phyloP scores from a whole-genome alignment of 2,329 filamentous ascomycete species.

The Penicillium sp. region DNA sequence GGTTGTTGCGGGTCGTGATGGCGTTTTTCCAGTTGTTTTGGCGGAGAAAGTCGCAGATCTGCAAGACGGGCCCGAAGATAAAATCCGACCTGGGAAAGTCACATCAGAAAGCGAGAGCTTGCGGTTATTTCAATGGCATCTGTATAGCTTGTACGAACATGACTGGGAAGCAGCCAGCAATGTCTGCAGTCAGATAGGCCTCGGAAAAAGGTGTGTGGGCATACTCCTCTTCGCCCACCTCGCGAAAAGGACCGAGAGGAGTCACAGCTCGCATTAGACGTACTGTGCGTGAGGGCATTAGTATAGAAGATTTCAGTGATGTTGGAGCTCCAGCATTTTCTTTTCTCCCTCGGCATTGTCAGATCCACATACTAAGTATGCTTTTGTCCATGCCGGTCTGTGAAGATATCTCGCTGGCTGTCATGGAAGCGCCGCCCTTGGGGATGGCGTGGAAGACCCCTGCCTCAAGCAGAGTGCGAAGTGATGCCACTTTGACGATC shows the following conservation, averaged over 20 bases:
- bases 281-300: slow-evolving; percentile 11
- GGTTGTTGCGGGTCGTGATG: slow-evolving; percentile 18
- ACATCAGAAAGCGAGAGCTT: not conserved
- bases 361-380: not conserved
- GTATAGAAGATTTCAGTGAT: not conserved
- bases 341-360: too few relatives aligned
- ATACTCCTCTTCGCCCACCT: slow-evolving; percentile 21
- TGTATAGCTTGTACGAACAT: not conserved
- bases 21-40: slow-evolving; percentile 20
- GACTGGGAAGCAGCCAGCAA: slow-evolving; percentile 4
- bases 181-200: slow-evolving; percentile 9
- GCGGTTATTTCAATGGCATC: not conserved
- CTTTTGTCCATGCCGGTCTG: slow-evolving; percentile 15
- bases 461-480: slow-evolving; percentile 23
- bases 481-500: slow-evolving; percentile 22
- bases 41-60: slow-evolving; percentile 19
- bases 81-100: not conserved
- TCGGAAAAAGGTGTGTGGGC: slow-evolving; percentile 25
- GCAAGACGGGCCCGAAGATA: slow-evolving; percentile 11
- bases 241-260: slow-evolving; percentile 21
- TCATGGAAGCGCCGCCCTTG: slow-evolving; percentile 17
- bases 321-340: slow-evolving; percentile 6
- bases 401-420: slow-evolving; percentile 11
- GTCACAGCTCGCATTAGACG: slow-evolving; percentile 25
- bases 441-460: slow-evolving; percentile 27